phyloP scores from a whole-genome alignment of 2,329 filamentous ascomycete genomes.

The Drechslerella coelobrocha region DNA sequence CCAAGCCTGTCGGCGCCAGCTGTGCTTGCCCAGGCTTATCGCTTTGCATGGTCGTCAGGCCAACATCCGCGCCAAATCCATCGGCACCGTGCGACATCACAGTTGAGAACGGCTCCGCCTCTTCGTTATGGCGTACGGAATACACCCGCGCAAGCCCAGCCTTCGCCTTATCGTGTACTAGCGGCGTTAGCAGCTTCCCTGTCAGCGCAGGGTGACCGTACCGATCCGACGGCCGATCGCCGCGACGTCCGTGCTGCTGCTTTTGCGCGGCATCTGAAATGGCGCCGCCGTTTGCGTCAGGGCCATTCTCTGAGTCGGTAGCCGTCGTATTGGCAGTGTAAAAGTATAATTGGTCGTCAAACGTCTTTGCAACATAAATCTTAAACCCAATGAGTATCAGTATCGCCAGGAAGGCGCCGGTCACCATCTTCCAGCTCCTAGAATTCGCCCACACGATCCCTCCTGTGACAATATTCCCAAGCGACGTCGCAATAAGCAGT shows the following conservation, averaged over 20 bases:
- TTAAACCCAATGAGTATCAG: conserved; percentile 77
- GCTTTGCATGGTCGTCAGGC: conserved; percentile 29
- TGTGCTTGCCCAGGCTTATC: conserved; percentile 18
- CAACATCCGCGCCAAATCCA: no score
- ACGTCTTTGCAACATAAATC: conserved; percentile 75
- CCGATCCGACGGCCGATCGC: conserved; percentile 73
- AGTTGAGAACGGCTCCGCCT: conserved; percentile 61
- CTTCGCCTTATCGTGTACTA: conserved; percentile 91
- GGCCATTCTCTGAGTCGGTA: conserved; percentile 48
- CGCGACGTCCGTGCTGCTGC: conserved; percentile 61
- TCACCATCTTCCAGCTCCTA: conserved; percentile 63
- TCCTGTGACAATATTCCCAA: conserved; percentile 80
- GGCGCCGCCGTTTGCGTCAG: conserved; percentile 54
- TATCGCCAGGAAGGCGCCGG: conserved; percentile 75
- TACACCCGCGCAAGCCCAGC: conserved; percentile 87
- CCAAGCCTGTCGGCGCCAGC: conserved; percentile 16
- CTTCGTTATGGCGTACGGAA: conserved; percentile 75
- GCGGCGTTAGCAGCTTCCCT: conserved; percentile 86
- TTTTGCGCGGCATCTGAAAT: conserved; percentile 55
- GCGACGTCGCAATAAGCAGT: conserved; percentile 79
- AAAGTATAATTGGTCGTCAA: conserved; percentile 81
- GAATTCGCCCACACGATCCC: conserved; percentile 76
- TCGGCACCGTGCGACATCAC: conserved; percentile 3
- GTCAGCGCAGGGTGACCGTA: conserved; percentile 94
- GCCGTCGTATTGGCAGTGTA: conserved; percentile 71